Evolutionary conservation across 1,139 yeast species (phyloP).

Genomic region (Pneumocystis canis): DNA sequence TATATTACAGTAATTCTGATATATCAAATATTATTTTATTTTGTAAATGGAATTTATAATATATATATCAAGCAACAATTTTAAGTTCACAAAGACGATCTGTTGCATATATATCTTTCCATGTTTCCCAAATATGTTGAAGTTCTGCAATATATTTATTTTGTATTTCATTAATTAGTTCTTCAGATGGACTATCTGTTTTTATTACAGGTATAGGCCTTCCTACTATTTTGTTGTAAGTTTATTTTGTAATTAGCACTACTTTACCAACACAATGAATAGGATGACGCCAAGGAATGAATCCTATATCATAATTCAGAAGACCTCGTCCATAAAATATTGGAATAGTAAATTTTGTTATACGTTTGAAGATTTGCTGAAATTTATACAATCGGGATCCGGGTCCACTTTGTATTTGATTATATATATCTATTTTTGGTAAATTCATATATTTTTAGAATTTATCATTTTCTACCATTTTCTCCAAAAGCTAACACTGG

Average conservation of each 20-base stretch:
- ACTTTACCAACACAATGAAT: conserved; percentile 45
- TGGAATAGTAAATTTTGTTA: conserved; percentile 73
- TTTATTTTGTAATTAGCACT: not conserved
- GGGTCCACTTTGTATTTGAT: conserved; percentile 42
- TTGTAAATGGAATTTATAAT: not conserved
- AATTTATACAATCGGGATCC: conserved; percentile 39
- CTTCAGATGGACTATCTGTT: conserved; percentile 31
- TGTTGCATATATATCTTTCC: conserved; percentile 39
- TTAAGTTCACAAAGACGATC: conserved; percentile 13
- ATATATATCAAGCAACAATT: conserved; percentile 11
- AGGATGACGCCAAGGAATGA: conserved; percentile 71
- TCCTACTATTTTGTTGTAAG: conserved; percentile 33
- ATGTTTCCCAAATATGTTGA: conserved; percentile 48
- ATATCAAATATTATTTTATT: not conserved
- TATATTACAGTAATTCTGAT: no score
- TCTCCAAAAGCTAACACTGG: conserved; percentile 93
- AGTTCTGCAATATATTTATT: conserved; percentile 54
- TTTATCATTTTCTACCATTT: conserved; percentile 29
- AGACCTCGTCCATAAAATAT: conserved; percentile 86
- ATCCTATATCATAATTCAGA: conserved; percentile 82
- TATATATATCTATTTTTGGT: conserved; percentile 37
- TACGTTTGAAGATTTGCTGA: conserved; percentile 58
- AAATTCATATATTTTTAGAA: not conserved
- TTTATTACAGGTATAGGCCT: conserved; percentile 60
- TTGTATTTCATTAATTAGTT: conserved; percentile 58